These are phyloP conservation scores for Dichotomocladium elegans DNA, from an alignment of 371 early-diverging fungal species.

Conservation along the genomic window DNA sequence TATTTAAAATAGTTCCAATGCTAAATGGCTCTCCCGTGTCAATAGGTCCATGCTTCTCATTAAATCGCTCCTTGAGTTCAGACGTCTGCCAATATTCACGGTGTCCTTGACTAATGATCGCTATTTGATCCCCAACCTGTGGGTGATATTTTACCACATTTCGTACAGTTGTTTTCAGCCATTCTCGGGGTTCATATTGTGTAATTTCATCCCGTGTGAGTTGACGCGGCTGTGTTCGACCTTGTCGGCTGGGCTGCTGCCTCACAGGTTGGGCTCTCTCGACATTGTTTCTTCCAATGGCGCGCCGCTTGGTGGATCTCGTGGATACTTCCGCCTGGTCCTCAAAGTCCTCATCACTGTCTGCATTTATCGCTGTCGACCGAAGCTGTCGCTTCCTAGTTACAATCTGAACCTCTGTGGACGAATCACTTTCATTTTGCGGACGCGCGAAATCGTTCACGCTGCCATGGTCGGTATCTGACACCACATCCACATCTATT, in stretches of 20 bases:
- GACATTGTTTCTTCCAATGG: background rate
- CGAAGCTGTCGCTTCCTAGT: conserved; percentile 30
- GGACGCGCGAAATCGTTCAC: too few species aligned
- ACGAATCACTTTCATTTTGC: too few species aligned
- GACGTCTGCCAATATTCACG: conserved; percentile 56
- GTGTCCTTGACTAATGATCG: conserved; percentile 64
- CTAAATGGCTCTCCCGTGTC: conserved; percentile 46
- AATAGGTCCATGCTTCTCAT: conserved; percentile 51
- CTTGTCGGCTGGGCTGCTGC: conserved; percentile 12
- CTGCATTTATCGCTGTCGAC: conserved; percentile 4
- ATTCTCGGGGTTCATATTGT: conserved; percentile 48
- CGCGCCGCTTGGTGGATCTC: conserved; percentile 7
- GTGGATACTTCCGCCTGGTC: conserved; percentile 20
- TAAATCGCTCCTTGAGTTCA: conserved; percentile 45
- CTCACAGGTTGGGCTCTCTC: background rate
- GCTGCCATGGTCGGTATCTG: too few species aligned
- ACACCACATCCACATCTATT: too few species aligned
- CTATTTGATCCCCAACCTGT: conserved; percentile 64
- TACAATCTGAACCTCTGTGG: too few species aligned
- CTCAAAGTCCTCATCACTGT: conserved; percentile 2
- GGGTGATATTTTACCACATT: conserved; percentile 66
- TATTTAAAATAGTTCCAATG: conserved; percentile 54
- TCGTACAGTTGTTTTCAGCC: conserved; percentile 57
- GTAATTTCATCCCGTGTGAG: conserved; percentile 31
- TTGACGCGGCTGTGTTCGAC: conserved; percentile 8